These are phyloP conservation scores for Colletotrichum paranaense DNA, from an alignment of 2,329 filamentous ascomycete species.

Conservation along the genomic window DNA sequence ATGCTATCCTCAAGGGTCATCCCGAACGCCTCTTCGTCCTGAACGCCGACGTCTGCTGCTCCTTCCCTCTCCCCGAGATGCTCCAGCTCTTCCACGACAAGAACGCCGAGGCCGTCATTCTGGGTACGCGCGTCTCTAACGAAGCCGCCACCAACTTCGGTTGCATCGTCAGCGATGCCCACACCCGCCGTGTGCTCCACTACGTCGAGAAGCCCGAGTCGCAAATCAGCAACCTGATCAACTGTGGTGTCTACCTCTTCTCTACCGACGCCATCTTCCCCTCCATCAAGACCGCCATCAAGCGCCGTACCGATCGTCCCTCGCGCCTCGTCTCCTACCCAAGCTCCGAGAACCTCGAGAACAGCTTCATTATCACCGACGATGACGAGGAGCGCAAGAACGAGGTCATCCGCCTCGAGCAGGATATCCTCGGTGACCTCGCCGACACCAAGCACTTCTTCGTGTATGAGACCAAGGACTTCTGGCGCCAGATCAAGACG, in stretches of 20 bases:
- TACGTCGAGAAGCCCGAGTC: conserved; percentile 99
- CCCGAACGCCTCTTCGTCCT: conserved; percentile 97
- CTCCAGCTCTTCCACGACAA: conserved; percentile 93
- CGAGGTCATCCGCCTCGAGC: conserved; percentile 92
- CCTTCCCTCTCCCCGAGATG: conserved; percentile 96
- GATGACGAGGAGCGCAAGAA: conserved; percentile 78
- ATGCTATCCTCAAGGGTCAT: conserved; percentile 95
- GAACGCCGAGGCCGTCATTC: conserved; percentile 95
- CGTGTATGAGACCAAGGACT: conserved; percentile 98
- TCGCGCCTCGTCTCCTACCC: conserved; percentile 90
- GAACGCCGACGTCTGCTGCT: conserved; percentile 99
- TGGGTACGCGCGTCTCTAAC: conserved; percentile 90
- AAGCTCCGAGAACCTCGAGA: conserved; percentile 91
- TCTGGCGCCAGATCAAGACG: conserved; percentile 99
- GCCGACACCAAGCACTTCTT: conserved; percentile 98
- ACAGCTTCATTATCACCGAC: conserved; percentile 60
- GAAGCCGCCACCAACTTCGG: conserved; percentile 96
- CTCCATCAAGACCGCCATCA: conserved; percentile 92
- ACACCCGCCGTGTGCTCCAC: conserved; percentile 95
- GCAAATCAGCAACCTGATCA: conserved; percentile 98
- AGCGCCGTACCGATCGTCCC: conserved; percentile 91
- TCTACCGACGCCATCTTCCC: conserved; percentile 96
- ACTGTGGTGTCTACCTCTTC: conserved; percentile 99
- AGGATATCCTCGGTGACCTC: conserved; percentile 95
- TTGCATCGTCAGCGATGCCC: conserved; percentile 94